These are phyloP conservation scores for Haematococcus sp. DNA, from an alignment of 139 green algal genomes.

Conservation along the genomic window DNA sequence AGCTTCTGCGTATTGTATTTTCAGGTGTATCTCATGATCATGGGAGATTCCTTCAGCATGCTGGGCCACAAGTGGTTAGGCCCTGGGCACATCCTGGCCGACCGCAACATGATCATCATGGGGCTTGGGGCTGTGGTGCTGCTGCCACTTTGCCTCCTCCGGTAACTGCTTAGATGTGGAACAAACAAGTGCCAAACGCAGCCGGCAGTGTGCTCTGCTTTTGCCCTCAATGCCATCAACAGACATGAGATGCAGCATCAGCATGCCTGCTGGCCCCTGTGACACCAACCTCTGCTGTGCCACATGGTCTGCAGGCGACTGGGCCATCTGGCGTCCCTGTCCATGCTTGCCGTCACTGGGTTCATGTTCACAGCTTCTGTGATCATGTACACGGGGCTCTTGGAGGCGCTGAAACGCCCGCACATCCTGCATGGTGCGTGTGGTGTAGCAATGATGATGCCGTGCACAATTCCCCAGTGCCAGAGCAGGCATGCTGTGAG, in stretches of 20 bases:
- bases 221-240: too few species aligned
- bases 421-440: not conserved
- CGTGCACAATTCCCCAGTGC: too few species aligned
- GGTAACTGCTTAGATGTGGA: conserved; percentile 9
- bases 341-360: conserved; percentile 46
- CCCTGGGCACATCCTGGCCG: not conserved
- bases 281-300: too few species aligned
- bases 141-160: conserved; percentile 63
- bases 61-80: conserved; percentile 35
- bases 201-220: too few species aligned
- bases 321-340: conserved; percentile 35
- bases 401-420: not conserved
- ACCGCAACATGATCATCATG: conserved; percentile 37
- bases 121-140: conserved; percentile 25
- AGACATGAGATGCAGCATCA: not conserved
- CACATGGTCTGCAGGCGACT: conserved; percentile 25
- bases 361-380: conserved; percentile 48
- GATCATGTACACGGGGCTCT: conserved; percentile 4
- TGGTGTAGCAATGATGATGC: too few species aligned
- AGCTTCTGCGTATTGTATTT: not conserved
- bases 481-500: too few species aligned
- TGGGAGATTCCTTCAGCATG: conserved; percentile 64
- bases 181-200: too few species aligned
- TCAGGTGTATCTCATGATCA: conserved; percentile 52
- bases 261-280: not conserved